Evolutionary conservation across 805 yeast genomes (phyloP), one percentile per base, ranked within the genome.

Genomic region (Grigorovia humatica): DNA sequence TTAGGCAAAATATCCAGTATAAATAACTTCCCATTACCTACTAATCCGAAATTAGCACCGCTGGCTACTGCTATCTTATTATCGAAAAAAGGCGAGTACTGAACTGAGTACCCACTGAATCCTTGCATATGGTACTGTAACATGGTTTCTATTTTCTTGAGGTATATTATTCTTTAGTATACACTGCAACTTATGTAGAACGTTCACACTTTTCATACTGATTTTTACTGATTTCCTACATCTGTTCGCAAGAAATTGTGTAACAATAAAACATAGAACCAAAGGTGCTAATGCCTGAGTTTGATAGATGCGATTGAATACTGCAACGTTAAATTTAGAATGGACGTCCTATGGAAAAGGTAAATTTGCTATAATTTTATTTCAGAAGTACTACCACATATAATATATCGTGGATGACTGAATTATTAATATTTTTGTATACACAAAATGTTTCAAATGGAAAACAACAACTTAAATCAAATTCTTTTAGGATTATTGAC

Each of bases 21-120:
- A 58, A 73, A 83, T 30, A 91, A 71, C 58, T 87, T 77, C 6
- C 99, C 99, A 67, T 91, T 91, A 2, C 99, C 99, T 2, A 89
- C 96, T 4, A 91, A 72, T 1, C 98, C 98, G 67, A 82, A 91
- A 70, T 91, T 93, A 29, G 97, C 88, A 1, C 96, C 83, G 0
- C 95, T 76, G 0, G 96, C 95, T 35, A 88, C 91, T 0, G 96
- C 96, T 20, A 91, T 62, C 61, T 87, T 85, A 70, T 85, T 87
- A 67, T 91, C 98, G 59, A 81, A 86, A 61, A 82, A 91, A 1
- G 98, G 97, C 0, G 96, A 88, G 71, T 91, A 93, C 60, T 83
- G 84, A 15, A 89, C 85, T 0, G 84, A 83, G 64, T 88, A 88
- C 15, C 97, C 97, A 63, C 88, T 85, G 68, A 79, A 88, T 0